Conservation (phyloP, 2,329 filamentous ascomycete species). For the Exophiala viscosa region DNA sequence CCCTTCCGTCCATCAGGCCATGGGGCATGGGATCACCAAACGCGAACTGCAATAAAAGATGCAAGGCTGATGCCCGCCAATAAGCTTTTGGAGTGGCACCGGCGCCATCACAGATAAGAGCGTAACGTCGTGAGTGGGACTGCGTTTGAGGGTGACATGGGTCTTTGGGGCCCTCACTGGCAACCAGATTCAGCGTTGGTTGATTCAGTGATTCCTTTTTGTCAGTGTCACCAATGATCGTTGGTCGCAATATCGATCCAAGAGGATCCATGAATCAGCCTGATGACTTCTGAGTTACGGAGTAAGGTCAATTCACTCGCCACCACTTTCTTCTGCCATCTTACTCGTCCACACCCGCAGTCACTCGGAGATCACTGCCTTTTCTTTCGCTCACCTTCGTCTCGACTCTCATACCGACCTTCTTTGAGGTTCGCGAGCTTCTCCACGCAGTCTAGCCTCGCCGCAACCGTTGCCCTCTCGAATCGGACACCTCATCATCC, state of each 20-base stretch:
- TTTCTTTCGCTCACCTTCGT: not conserved
- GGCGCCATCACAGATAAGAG: constrained; percentile 5
- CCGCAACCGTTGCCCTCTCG: not conserved
- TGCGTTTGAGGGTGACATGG: no score
- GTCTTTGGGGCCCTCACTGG: no score
- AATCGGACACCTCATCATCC: constrained; percentile 1
- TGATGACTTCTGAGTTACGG: constrained; percentile 2
- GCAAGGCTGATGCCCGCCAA: not conserved
- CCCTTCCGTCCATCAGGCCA: no score
- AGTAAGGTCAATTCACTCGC: constrained; percentile 4
- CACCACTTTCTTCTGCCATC: not conserved
- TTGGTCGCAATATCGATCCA: not conserved
- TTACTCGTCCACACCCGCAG: not conserved
- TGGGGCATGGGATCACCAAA: no score
- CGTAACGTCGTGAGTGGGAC: constrained; percentile 9
- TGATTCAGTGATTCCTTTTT: no score
- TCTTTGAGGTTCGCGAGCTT: not conserved
- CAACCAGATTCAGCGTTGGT: no score
- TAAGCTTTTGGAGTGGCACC: no score
- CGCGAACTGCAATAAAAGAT: not conserved
- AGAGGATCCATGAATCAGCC: not conserved
- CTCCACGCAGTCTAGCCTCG: not conserved
- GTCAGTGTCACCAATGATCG: no score
- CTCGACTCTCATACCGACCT: not conserved
- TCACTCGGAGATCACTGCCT: constrained; percentile 1